Base-by-base conservation (phyloP, 169 alveolate species). In the Neospora caninum region DNA sequence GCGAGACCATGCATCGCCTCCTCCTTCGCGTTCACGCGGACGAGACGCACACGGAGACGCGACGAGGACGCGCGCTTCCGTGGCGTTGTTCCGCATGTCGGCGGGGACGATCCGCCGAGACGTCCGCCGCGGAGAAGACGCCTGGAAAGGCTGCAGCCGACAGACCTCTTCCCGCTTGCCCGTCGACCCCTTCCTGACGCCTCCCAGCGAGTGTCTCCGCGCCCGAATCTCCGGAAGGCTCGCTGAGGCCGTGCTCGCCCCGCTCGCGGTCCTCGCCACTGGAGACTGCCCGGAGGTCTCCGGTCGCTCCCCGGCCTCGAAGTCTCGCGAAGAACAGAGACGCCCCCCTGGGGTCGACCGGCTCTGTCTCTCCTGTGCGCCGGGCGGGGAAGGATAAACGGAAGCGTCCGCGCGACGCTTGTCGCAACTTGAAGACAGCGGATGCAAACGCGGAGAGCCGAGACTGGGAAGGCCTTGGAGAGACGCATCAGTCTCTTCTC, bases 181-280 rank as follows among this genome's bases (percentile, higher is more conserved):
- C 27, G 18, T 18, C 34, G 39, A 18, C n/a, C 73, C 73, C 73
- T 64, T 64, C 18, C 27, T 18, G 27, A 64, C 45, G 86, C 45
- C 86, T n/a, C 86, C 86, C 29, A 78, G 45, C 1, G 86, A 78
- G 45, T 78, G 86, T n/a, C 86, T n/a, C 29, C 86, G 86, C 45
- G 86, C 86, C 45, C 86, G 86, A 10, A 78, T 2, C 39, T 78
- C 86, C 39, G 86, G 86, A 9, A 64, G 73, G 73, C 73, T 29
- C 31, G 73, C n/a, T 4, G n/a, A 13, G n/a, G 34, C n/a, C 27
- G 64, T 53, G 64, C 64, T 53, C 64, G 7, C 64, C 4, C 73
- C 73, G 73, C 73, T 64, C n/a, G 4, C 73, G n/a, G 73, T 64
- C 73, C 73, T 16, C 73, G 73, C 0, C 34, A 22, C 73, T 4